Base-by-base conservation (phyloP, 2,329 filamentous ascomycete genomes). In the Parafenestella ontariensis region DNA sequence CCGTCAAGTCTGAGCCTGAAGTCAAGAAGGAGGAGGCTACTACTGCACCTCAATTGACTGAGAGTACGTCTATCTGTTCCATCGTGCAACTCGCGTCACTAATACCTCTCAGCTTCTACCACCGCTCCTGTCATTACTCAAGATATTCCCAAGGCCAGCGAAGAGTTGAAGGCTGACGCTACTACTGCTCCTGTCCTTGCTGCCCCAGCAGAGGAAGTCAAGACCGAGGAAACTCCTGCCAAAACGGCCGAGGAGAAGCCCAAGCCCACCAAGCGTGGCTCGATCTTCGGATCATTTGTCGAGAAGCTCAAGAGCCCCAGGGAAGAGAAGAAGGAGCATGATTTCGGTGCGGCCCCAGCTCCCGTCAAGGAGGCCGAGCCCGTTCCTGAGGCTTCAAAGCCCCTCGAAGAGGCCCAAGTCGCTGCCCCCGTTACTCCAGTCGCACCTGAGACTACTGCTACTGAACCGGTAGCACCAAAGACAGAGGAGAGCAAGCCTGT, bases 201-300 rank as follows among this genome's bases (percentile, higher is more conserved):
- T 45, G 52, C 53, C 20, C 51, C 59, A n/a, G 42, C 57, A 24
- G 72, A 74, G 53, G 69, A 68, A 55, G 24, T 77, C 68, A 84
- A 83, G 81, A 77, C 81, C 26, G 70, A 78, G 53, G 78, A 80
- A 44, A 69, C 68, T 28, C 49, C 58, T 11, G 68, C 62, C 20
- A 65, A 71, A 60, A 68, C 70, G 61, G 78, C 76, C 39, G 70
- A 75, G 43, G 67, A 72, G 58, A 76, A 76, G 66, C 75, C 82
- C 65, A 92, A 91, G 87, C 76, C 77, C 43, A 83, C 86, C 78
- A 96, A 96, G 90, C 90, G 92, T 77, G 87, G 87, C 78, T 95
- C 91, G 64, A 88, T 93, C 70, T 96, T 96, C 78, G 87, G 86
- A 68, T 88, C 87, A 71, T 87, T 91, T 74, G 85, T 83, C 78